Evolutionary conservation across 148 eudicot species (phyloP).

Genomic region (Rhododendron simsii): DNA sequence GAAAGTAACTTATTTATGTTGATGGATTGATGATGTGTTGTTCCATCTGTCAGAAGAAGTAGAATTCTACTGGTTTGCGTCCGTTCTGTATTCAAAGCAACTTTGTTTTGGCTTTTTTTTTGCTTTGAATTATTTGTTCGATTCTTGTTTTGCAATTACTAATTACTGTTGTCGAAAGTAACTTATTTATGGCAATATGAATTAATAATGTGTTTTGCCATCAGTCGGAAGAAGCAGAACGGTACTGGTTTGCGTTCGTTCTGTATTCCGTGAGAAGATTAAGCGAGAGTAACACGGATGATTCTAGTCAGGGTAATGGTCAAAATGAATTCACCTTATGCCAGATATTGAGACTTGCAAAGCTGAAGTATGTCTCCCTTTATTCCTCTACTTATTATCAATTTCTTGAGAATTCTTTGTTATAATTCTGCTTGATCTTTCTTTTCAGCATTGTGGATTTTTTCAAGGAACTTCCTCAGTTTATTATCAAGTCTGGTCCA

Average conservation of each 20-base stretch:
- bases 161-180: neutral
- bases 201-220: neutral
- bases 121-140: neutral
- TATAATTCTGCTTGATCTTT: neutral
- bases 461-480: conserved; percentile 93
- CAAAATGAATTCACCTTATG: conserved; percentile 52
- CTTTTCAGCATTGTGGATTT: conserved; percentile 70
- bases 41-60: neutral
- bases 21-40: neutral
- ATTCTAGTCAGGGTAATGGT: conserved; percentile 14
- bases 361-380: conserved; percentile 45
- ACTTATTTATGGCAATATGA: neutral
- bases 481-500: conserved; percentile 69
- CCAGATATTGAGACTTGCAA: conserved; percentile 61
- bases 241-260: conserved; percentile 70
- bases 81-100: conserved; percentile 39
- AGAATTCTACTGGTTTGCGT: conserved; percentile 53
- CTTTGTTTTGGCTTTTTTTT: neutral
- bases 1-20: neutral
- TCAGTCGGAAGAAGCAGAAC: conserved; percentile 5
- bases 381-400: neutral
- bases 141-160: neutral
- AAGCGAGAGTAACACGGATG: conserved; percentile 15
- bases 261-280: conserved; percentile 61
- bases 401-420: neutral